Conservation (phyloP, 176 grass and related monocot genomes). For the Aegilops sharonensis region DNA sequence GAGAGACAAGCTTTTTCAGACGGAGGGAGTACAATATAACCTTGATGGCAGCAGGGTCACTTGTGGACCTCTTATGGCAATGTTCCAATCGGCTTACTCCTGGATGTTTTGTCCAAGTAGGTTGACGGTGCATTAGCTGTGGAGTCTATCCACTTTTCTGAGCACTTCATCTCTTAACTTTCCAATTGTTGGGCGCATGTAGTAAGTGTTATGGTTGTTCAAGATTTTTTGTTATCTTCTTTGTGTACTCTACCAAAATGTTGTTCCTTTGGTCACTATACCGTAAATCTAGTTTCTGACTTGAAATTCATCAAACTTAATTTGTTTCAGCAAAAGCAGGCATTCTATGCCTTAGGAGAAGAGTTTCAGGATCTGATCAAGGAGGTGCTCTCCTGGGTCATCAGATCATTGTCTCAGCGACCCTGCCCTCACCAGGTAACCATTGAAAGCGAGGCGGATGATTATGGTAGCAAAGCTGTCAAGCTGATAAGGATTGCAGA, state of each 20-base stretch:
- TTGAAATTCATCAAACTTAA: neutral
- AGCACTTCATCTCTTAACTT: slow-evolving; percentile 56
- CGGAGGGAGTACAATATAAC: neutral
- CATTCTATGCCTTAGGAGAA: slow-evolving; percentile 56
- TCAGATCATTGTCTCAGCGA: slow-evolving; percentile 76
- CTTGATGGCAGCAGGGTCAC: neutral
- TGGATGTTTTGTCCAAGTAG: slow-evolving; percentile 37
- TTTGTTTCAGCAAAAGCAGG: slow-evolving; percentile 56
- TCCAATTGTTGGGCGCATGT: slow-evolving; percentile 53
- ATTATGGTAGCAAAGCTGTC: neutral
- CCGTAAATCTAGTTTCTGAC: neutral
- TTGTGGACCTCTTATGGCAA: neutral
- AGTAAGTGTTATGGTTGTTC: slow-evolving; percentile 46
- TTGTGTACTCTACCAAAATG: neutral
- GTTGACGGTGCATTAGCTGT: slow-evolving; percentile 55
- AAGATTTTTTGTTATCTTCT: neutral
- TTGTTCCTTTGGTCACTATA: neutral
- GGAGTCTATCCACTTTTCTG: slow-evolving; percentile 58
- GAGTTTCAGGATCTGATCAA: slow-evolving; percentile 72
- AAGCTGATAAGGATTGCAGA: slow-evolving; percentile 1
- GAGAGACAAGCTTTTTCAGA: no score
- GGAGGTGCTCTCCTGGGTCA: slow-evolving; percentile 83
- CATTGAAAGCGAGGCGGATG: neutral
- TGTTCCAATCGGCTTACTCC: neutral
- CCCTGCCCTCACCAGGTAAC: slow-evolving; percentile 44